Evolutionary conservation across 305 asterid species (phyloP).

Genomic region (Fraxinus floribunda): DNA sequence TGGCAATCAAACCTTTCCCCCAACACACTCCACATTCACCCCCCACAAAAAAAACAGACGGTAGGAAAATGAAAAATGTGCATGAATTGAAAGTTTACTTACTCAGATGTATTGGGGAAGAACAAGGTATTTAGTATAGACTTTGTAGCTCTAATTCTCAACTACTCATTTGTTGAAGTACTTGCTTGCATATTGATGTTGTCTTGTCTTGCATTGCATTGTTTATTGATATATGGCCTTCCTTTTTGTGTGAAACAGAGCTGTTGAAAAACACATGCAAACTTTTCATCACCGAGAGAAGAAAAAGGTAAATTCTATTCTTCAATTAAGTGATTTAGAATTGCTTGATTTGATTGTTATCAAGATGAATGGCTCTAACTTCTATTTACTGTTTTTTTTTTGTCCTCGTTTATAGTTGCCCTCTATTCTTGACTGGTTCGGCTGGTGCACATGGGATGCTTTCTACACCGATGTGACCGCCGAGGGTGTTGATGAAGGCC

Average conservation of each 20-base stretch:
- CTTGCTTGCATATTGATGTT: not conserved
- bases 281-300: constrained; percentile 87
- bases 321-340: not conserved
- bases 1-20: not conserved
- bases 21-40: not conserved
- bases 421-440: constrained; percentile 85
- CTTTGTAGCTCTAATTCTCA: not conserved
- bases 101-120: not conserved
- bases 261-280: constrained; percentile 85
- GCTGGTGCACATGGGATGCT: constrained; percentile 99
- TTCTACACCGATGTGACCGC: constrained; percentile 97
- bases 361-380: constrained; percentile 5
- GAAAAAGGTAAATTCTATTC: constrained; percentile 55
- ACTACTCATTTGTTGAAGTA: not conserved
- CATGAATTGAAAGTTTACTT: not conserved
- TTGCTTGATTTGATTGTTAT: constrained; percentile 9
- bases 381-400: constrained; percentile 4
- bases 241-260: constrained; percentile 41
- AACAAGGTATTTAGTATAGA: not conserved
- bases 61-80: not conserved
- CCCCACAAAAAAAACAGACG: not conserved
- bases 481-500: constrained; percentile 94
- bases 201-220: not conserved
- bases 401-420: constrained; percentile 55
- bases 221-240: not conserved